Conservation (phyloP, 2,329 filamentous ascomycete genomes). For the Cladosporium sphaerospermum region DNA sequence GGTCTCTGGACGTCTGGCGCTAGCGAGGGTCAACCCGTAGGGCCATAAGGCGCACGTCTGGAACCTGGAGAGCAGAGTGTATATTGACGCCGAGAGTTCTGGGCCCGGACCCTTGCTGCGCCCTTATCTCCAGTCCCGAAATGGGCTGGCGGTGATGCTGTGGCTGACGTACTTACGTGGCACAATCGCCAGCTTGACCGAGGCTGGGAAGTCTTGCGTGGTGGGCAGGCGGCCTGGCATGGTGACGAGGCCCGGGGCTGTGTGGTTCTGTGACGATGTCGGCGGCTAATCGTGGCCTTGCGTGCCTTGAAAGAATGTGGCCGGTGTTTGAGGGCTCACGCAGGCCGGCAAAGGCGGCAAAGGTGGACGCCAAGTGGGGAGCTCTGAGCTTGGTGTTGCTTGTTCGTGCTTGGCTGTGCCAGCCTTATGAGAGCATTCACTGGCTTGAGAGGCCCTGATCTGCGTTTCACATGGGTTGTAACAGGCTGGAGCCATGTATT, state of each 20-base stretch:
- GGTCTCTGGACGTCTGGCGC: not conserved
- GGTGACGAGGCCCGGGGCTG: not conserved
- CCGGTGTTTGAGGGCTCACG: too few species aligned
- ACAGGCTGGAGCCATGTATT: too few species aligned
- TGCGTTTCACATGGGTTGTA: too few species aligned
- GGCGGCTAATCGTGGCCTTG: not conserved
- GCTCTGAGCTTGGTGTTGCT: conserved; percentile 3
- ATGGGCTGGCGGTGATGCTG: not conserved
- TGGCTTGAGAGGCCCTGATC: too few species aligned
- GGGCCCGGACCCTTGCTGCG: not conserved
- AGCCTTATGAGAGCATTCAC: too few species aligned
- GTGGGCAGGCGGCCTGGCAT: conserved; percentile 41
- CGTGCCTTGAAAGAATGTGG: too few species aligned
- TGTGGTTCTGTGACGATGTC: not conserved
- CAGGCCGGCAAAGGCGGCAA: not conserved
- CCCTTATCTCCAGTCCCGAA: not conserved
- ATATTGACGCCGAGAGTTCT: not conserved
- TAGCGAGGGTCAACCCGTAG: not conserved
- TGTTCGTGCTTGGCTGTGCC: not conserved
- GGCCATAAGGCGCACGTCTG: not conserved
- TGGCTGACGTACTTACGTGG: conserved; percentile 36
- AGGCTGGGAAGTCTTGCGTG: conserved; percentile 36
- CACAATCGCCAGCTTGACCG: conserved; percentile 37
- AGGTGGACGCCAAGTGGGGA: conserved; percentile 2
- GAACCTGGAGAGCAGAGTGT: not conserved